Conservation (phyloP, 345 rosid genomes). For the Bruguiera gymnorhiza region DNA sequence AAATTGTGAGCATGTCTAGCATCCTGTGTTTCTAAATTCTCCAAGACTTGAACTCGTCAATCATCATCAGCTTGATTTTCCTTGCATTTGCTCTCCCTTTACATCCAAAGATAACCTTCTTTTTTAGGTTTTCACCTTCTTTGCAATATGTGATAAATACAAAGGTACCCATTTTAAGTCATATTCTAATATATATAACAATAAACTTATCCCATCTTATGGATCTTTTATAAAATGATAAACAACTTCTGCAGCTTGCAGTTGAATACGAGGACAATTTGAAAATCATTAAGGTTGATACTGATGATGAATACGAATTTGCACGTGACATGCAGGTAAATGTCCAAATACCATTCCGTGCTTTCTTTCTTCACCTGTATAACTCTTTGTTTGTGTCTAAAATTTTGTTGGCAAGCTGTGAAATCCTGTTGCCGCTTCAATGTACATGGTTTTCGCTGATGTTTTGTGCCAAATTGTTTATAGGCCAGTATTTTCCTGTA, state of each 20-base stretch:
- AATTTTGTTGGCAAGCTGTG: background rate
- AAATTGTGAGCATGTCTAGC: too few relatives aligned
- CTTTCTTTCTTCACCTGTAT: background rate
- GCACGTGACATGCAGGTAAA: conserved; percentile 84
- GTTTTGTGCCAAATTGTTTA: background rate
- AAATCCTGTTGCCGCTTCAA: background rate
- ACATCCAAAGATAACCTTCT: too few relatives aligned
- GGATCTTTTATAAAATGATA: too few relatives aligned
- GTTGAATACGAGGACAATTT: conserved; percentile 83
- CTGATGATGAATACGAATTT: conserved; percentile 87
- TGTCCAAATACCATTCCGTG: background rate
- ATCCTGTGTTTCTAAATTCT: too few relatives aligned
- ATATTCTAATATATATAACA: too few relatives aligned
- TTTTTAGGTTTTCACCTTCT: too few relatives aligned
- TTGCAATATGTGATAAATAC: too few relatives aligned
- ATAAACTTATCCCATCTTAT: too few relatives aligned
- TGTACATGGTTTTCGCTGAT: background rate
- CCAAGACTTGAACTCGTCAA: too few relatives aligned
- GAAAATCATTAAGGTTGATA: conserved; percentile 82
- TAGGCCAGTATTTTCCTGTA: background rate
- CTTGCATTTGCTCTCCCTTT: too few relatives aligned
- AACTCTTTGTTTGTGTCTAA: background rate
- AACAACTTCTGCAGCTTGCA: conserved; percentile 51
- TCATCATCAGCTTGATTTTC: too few relatives aligned
- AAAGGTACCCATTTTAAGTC: too few relatives aligned